Percentiles rank a stretch among this genome's conserved stretches.
Conservation (phyloP, 495 filamentous ascomycete species). For the Oleoguttula mirabilis region DNA sequence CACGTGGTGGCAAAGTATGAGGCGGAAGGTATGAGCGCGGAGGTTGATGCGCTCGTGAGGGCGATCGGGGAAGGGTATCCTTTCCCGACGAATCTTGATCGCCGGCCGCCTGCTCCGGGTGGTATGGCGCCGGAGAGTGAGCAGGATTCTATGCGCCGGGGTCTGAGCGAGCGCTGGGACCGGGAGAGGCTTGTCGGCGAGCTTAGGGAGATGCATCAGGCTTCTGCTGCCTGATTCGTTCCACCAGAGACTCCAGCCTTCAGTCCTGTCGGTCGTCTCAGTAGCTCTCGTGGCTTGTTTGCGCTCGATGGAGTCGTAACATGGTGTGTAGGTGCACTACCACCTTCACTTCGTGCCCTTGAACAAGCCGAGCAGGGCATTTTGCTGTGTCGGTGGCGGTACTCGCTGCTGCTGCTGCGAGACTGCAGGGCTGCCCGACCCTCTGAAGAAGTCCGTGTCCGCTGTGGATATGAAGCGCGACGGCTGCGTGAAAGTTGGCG, state of each 20-base stretch:
- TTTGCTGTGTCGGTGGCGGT: slow-evolving; percentile 8
- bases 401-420: slow-evolving; percentile 4
- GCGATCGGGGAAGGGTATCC: slow-evolving; percentile 44
- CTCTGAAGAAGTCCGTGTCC: slow-evolving; percentile 19
- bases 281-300: too few species aligned
- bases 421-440: background rate
- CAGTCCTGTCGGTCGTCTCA: too few species aligned
- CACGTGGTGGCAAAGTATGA: slow-evolving; percentile 26
- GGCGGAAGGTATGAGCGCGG: slow-evolving; percentile 23
- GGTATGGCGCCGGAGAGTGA: slow-evolving; percentile 46
- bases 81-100: slow-evolving; percentile 46
- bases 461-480: slow-evolving; percentile 6
- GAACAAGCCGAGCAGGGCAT: slow-evolving; percentile 16
- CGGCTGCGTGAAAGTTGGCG: background rate
- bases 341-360: slow-evolving; percentile 10
- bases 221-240: background rate
- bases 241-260: too few species aligned
- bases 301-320: too few species aligned
- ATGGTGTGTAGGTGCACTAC: too few species aligned
- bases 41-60: slow-evolving; percentile 33
- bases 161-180: slow-evolving; percentile 32
- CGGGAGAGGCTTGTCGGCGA: slow-evolving; percentile 28
- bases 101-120: slow-evolving; percentile 35
- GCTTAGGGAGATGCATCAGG: slow-evolving; percentile 18
- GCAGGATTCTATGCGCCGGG: slow-evolving; percentile 37